Conservation (phyloP, 805 yeast genomes). For the Yamadazyma akitaensis region DNA sequence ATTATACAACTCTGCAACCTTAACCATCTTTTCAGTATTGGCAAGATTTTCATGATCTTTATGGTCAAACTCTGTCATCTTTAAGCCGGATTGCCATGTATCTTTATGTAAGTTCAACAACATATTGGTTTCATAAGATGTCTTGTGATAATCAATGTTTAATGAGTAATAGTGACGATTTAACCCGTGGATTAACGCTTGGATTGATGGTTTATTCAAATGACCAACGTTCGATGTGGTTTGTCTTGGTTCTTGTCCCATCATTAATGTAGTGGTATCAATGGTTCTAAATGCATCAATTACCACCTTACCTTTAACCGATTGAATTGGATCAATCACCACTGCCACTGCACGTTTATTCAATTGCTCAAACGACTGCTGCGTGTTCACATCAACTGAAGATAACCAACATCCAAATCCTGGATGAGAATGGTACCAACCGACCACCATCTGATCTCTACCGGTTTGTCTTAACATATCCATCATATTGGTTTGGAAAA, state of each 20-base stretch:
- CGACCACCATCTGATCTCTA: slow-evolving; percentile 98
- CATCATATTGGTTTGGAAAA: slow-evolving; percentile 98
- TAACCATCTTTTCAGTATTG: slow-evolving; percentile 75
- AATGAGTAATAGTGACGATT: slow-evolving; percentile 96
- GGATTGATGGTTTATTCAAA: slow-evolving; percentile 92
- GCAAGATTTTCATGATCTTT: slow-evolving; percentile 74
- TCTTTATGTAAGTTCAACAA: slow-evolving; percentile 88
- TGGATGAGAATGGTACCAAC: slow-evolving; percentile 99
- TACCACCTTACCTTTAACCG: slow-evolving; percentile 97
- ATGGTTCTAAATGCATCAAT: slow-evolving; percentile 97
- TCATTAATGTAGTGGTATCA: slow-evolving; percentile 81
- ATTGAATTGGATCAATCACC: slow-evolving; percentile 96
- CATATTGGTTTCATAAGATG: slow-evolving; percentile 91
- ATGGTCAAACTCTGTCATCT: slow-evolving; percentile 69
- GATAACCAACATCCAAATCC: slow-evolving; percentile 99
- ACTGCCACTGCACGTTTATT: slow-evolving; percentile 97
- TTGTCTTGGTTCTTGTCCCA: slow-evolving; percentile 97
- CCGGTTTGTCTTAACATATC: slow-evolving; percentile 99
- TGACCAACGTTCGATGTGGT: slow-evolving; percentile 95
- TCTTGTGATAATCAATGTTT: slow-evolving; percentile 91
- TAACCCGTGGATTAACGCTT: slow-evolving; percentile 93
- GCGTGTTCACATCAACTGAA: slow-evolving; percentile 95
- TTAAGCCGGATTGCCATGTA: slow-evolving; percentile 92
- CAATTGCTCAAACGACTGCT: slow-evolving; percentile 94
- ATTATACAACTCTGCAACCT: slow-evolving; percentile 84